These are phyloP conservation scores for Coccomyxa subellipsoidea DNA, from an alignment of 163 green algal genomes.

Conservation along the genomic window DNA sequence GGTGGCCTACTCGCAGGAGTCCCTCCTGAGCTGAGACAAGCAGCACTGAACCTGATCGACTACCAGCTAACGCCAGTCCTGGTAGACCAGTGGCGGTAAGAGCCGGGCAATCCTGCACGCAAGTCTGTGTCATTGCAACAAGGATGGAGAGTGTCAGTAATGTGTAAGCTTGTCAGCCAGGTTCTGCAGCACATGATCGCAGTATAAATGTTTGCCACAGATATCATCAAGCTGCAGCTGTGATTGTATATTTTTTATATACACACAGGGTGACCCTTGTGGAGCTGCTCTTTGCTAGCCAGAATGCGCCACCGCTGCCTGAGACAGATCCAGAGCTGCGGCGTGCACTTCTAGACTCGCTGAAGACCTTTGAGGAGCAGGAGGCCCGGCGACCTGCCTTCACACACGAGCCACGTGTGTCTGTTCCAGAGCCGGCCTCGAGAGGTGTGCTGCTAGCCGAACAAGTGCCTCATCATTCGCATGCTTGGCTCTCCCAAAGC, in stretches of 20 bases:
- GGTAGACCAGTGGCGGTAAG: background rate
- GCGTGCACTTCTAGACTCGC: background rate
- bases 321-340: constrained; percentile 3
- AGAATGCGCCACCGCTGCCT: background rate
- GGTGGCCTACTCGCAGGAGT: background rate
- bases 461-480: background rate
- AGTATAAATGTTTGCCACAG: too few relatives aligned
- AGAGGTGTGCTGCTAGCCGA: background rate
- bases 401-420: background rate
- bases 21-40: background rate
- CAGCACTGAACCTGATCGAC: constrained; percentile 1
- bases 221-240: too few relatives aligned
- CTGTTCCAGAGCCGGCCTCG: background rate
- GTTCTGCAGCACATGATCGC: too few relatives aligned
- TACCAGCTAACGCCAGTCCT: background rate
- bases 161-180: too few relatives aligned
- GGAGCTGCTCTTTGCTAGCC: background rate
- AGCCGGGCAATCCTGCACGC: too few relatives aligned
- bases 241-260: too few relatives aligned
- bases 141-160: too few relatives aligned
- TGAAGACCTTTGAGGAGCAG: constrained; percentile 1
- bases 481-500: too few relatives aligned
- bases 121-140: too few relatives aligned
- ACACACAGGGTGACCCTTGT: constrained; percentile 1
- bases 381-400: background rate